These are phyloP conservation scores for Dictyophora rubrovolvata DNA, from an alignment of 768 basidiomycete species.

Conservation along the genomic window DNA sequence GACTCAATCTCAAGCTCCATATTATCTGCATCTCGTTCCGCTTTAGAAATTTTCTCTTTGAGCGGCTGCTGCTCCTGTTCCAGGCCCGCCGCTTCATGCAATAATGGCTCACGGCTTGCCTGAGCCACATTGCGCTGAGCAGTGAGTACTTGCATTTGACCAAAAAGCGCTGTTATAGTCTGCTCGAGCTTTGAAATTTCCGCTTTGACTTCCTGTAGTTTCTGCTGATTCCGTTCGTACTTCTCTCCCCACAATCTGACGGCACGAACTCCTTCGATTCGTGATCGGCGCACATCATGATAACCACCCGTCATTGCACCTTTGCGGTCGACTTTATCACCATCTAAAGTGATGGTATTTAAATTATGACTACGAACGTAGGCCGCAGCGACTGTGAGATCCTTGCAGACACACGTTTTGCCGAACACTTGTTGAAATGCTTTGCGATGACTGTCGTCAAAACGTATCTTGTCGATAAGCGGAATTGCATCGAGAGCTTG, in stretches of 20 bases:
- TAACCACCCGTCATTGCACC: conserved; percentile 95
- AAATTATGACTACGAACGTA: conserved; percentile 92
- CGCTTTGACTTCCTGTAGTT: conserved; percentile 64
- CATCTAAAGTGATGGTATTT: conserved; percentile 95
- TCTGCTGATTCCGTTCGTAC: conserved; percentile 52
- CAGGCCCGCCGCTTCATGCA: conserved; percentile 50
- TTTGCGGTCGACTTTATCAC: conserved; percentile 95
- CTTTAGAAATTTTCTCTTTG: conserved; percentile 43
- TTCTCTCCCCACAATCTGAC: conserved; percentile 69
- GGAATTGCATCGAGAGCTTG: conserved; percentile 72
- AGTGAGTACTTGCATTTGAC: conserved; percentile 58
- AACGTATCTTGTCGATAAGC: conserved; percentile 73
- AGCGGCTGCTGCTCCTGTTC: conserved; percentile 63
- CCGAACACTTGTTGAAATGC: conserved; percentile 98
- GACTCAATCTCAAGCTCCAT: conserved; percentile 60
- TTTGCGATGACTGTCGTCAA: conserved; percentile 55
- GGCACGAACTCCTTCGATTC: conserved; percentile 77
- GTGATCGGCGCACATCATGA: conserved; percentile 82
- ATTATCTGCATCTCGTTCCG: conserved; percentile 62
- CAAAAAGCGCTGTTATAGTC: conserved; percentile 67
- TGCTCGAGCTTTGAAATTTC: conserved; percentile 70
- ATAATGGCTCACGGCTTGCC: conserved; percentile 55
- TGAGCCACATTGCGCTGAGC: conserved; percentile 63
- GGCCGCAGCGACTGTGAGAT: conserved; percentile 83
- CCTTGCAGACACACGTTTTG: conserved; percentile 91